These are phyloP conservation scores for Emergomyces pasteurianus DNA, from an alignment of 2,329 filamentous ascomycete genomes.

Conservation along the genomic window DNA sequence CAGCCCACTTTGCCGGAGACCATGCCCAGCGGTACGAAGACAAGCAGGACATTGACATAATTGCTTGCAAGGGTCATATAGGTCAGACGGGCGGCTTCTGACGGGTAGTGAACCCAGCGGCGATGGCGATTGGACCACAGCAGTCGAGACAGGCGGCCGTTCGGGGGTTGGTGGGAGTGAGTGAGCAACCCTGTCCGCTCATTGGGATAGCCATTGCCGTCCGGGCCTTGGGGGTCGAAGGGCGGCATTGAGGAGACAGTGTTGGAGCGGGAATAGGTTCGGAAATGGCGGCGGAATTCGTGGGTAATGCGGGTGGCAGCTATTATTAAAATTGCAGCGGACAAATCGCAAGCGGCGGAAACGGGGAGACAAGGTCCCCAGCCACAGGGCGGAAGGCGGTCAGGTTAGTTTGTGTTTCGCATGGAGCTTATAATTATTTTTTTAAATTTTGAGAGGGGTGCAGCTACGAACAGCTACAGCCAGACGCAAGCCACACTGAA, in stretches of 20 bases:
- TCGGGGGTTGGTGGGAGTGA: neutral
- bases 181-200: slow-evolving; percentile 7
- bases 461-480: neutral
- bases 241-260: slow-evolving; percentile 6
- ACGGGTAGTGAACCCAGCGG: slow-evolving; percentile 30
- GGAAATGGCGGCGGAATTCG: slow-evolving; percentile 9
- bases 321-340: neutral
- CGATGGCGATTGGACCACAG: slow-evolving; percentile 21
- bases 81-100: slow-evolving; percentile 27
- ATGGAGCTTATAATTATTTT: neutral
- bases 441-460: neutral
- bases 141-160: neutral
- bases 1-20: slow-evolving; percentile 48
- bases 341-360: neutral
- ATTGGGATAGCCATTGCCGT: slow-evolving; percentile 4
- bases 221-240: neutral
- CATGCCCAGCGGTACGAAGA: slow-evolving; percentile 55
- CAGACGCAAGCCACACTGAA: neutral
- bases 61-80: slow-evolving; percentile 36
- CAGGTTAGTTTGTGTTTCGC: neutral
- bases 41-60: slow-evolving; percentile 48
- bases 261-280: neutral
- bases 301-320: slow-evolving; percentile 7
- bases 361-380: neutral
- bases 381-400: slow-evolving; percentile 1